phyloP scores from a whole-genome alignment of 768 basidiomycete species.

The Tulasnella sp. region DNA sequence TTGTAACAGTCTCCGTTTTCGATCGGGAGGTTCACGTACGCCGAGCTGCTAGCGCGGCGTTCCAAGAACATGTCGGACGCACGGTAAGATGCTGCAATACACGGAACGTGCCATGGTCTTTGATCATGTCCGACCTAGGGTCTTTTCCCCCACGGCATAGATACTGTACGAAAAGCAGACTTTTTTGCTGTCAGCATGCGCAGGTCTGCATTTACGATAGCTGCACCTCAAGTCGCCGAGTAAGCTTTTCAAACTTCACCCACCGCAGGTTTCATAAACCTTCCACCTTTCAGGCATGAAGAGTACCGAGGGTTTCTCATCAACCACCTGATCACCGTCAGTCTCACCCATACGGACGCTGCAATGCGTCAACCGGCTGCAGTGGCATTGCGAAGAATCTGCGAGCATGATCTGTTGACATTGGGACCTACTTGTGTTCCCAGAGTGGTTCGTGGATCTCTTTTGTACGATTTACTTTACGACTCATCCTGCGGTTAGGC shows the following conservation, averaged over 20 bases:
- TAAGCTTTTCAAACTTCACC: conserved; percentile 32
- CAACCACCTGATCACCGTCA: conserved; percentile 60
- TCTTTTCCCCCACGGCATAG: conserved; percentile 88
- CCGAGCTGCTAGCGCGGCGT: conserved; percentile 92
- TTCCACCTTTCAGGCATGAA: conserved; percentile 41
- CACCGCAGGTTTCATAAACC: conserved; percentile 9
- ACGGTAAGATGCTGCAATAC: conserved; percentile 41
- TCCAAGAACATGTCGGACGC: conserved; percentile 93
- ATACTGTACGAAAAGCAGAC: conserved; percentile 82
- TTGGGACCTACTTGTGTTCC: conserved; percentile 40
- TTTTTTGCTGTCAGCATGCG: conserved; percentile 88
- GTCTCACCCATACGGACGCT: conserved; percentile 82
- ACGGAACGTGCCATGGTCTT: neutral
- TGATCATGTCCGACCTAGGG: conserved; percentile 35
- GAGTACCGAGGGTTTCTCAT: conserved; percentile 64
- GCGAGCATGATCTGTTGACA: conserved; percentile 42
- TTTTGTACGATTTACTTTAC: neutral
- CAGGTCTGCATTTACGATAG: conserved; percentile 70
- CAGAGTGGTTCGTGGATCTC: conserved; percentile 38
- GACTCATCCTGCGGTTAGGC: neutral
- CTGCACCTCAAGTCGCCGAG: conserved; percentile 81
- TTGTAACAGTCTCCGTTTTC: conserved; percentile 73
- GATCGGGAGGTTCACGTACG: conserved; percentile 94
- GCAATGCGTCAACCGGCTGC: conserved; percentile 68
- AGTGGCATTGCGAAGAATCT: conserved; percentile 58